phyloP scores from a whole-genome alignment of 352 stramenopile species.

The Phytopythium boreale region DNA sequence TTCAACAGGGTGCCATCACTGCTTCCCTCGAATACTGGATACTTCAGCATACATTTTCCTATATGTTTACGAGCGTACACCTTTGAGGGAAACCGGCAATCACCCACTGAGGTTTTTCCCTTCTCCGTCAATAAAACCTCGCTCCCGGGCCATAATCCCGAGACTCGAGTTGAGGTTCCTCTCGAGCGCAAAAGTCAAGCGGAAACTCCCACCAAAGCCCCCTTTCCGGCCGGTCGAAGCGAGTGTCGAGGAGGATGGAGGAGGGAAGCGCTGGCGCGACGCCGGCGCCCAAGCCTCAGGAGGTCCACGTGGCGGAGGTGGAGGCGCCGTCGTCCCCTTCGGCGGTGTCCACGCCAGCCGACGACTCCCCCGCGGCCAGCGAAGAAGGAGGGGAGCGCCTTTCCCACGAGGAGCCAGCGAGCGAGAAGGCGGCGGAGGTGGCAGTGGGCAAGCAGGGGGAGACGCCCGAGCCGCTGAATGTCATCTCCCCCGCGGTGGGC shows the following conservation, averaged over 20 bases:
- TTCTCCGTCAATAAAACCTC: neutral
- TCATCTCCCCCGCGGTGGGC: neutral
- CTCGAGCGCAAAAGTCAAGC: neutral
- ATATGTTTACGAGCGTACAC: neutral
- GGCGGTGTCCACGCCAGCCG: neutral
- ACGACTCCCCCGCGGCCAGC: slow-evolving; percentile 5
- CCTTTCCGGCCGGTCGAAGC: neutral
- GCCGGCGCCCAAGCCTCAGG: neutral
- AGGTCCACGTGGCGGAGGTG: neutral
- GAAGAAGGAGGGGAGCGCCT: neutral
- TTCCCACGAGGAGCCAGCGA: slow-evolving; percentile 1
- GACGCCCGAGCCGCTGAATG: neutral
- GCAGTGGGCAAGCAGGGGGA: neutral
- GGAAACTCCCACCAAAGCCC: neutral
- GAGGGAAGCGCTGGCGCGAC: neutral
- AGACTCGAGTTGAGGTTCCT: slow-evolving; percentile 1
- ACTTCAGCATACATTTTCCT: neutral
- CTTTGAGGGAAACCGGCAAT: neutral
- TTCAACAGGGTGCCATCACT: no score
- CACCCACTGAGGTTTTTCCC: neutral
- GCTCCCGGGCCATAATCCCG: neutral
- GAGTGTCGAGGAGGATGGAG: slow-evolving; percentile 1
- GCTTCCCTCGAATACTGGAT: neutral
- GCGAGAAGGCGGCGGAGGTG: neutral
- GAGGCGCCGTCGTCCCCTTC: slow-evolving; percentile 4